Evolutionary conservation across 192 early-diverging fungal genomes (phyloP).

Genomic region (Gryganskiella cystojenkinii): DNA sequence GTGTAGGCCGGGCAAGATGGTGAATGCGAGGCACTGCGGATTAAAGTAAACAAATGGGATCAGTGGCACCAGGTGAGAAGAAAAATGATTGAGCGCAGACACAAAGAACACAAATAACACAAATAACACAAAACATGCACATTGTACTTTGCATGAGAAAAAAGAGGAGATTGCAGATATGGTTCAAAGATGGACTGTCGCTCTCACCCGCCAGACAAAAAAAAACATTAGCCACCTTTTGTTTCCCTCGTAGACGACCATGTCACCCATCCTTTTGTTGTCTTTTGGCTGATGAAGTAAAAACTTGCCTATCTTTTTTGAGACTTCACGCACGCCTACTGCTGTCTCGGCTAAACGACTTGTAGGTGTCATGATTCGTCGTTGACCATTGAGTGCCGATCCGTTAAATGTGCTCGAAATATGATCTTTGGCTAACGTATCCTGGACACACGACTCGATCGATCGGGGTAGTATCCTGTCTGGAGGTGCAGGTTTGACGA

Average conservation of each 20-base stretch:
- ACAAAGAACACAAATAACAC: background rate
- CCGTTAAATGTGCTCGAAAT: background rate
- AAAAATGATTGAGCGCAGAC: background rate
- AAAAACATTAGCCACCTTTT: no score
- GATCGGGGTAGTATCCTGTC: slow-evolving; percentile 16
- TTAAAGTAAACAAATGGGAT: background rate
- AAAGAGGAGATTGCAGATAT: no score
- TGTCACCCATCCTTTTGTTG: no score
- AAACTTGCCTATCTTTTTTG: slow-evolving; percentile 73
- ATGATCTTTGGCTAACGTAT: slow-evolving; percentile 38
- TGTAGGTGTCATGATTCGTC: slow-evolving; percentile 47
- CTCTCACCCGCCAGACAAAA: no score
- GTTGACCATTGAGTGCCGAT: slow-evolving; percentile 22
- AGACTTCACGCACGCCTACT: slow-evolving; percentile 75
- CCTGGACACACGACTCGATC: slow-evolving; percentile 33
- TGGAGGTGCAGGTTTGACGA: background rate
- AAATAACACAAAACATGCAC: background rate
- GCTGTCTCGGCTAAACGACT: slow-evolving; percentile 70
- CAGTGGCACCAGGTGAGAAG: background rate
- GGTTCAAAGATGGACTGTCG: no score
- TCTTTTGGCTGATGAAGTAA: no score
- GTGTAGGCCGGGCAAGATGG: no score
- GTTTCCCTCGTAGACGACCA: no score
- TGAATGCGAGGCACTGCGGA: no score
- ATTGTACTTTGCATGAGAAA: background rate